Conservation (phyloP, 2,329 filamentous ascomycete genomes). For the Monascus ruber region DNA sequence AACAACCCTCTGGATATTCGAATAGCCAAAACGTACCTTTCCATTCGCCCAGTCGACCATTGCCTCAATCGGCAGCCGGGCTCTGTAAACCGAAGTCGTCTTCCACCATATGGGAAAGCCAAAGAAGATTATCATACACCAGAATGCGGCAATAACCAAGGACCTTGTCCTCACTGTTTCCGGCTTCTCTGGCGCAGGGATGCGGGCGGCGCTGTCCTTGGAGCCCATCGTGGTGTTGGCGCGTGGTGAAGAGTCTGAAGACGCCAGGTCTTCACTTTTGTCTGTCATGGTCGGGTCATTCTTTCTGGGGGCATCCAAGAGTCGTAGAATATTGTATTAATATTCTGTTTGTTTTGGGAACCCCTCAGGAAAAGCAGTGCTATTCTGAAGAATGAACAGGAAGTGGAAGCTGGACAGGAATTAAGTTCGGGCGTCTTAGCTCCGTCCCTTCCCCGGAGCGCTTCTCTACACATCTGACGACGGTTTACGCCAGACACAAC, state of each 20-base stretch:
- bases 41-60: conserved; percentile 92
- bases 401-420: too few species aligned
- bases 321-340: too few species aligned
- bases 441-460: too few species aligned
- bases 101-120: conserved; percentile 93
- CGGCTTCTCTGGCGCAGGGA: conserved; percentile 66
- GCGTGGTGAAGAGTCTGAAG: conserved; percentile 11
- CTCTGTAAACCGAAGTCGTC: conserved; percentile 86
- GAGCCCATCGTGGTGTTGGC: conserved; percentile 16
- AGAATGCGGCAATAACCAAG: conserved; percentile 75
- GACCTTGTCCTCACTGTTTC: conserved; percentile 59
- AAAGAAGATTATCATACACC: conserved; percentile 70
- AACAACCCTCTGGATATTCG: conserved; percentile 3
- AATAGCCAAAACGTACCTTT: conserved; percentile 46
- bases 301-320: neutral
- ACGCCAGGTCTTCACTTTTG: conserved; percentile 21
- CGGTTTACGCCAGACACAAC: too few species aligned
- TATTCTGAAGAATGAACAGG: too few species aligned
- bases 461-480: too few species aligned
- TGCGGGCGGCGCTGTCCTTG: conserved; percentile 19
- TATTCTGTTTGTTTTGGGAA: too few species aligned
- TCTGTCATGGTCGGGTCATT: conserved; percentile 19
- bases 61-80: conserved; percentile 65
- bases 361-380: too few species aligned
- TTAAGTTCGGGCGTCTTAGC: too few species aligned